phyloP scores from a whole-genome alignment of 306 rosid genomes.

The Glycine soja region DNA sequence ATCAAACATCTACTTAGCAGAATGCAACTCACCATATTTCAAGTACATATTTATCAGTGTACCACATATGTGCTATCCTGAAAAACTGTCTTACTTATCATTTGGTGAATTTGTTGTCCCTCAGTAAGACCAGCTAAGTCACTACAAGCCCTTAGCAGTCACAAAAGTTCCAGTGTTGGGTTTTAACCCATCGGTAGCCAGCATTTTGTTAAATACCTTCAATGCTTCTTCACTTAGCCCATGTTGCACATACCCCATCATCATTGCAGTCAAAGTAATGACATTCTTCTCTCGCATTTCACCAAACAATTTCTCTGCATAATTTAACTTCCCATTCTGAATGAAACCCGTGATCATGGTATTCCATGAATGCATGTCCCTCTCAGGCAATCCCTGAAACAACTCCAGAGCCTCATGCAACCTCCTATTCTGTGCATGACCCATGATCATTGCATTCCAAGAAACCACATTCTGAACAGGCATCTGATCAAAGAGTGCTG shows the following conservation, averaged over 20 bases:
- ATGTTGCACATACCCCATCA: constrained; percentile 60
- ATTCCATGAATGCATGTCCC: constrained; percentile 63
- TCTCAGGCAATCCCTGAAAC: constrained; percentile 57
- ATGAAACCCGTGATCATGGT: constrained; percentile 57
- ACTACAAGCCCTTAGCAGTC: constrained; percentile 59
- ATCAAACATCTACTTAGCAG: constrained; percentile 59
- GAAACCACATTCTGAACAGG: constrained; percentile 56
- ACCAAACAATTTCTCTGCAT: constrained; percentile 51
- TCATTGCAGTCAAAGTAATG: constrained; percentile 64
- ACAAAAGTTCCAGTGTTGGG: constrained; percentile 63
- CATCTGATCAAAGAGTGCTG: constrained; percentile 54
- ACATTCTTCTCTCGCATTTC: constrained; percentile 56
- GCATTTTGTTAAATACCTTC: constrained; percentile 53
- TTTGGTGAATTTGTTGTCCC: constrained; percentile 63
- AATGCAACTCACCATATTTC: constrained; percentile 57
- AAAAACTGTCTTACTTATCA: constrained; percentile 53
- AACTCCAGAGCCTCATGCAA: constrained; percentile 54
- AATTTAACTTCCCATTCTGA: constrained; percentile 49
- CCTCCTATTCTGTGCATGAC: constrained; percentile 56
- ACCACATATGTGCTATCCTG: constrained; percentile 47
- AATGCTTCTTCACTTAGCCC: constrained; percentile 57
- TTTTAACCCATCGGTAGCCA: constrained; percentile 45
- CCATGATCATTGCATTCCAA: constrained; percentile 49
- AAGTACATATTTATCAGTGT: constrained; percentile 61
- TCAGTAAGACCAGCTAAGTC: constrained; percentile 58